A percentile compares a stretch with the other conserved stretches of the same genome.
Evolutionary conservation across 2,329 filamentous ascomycete species (phyloP).

Genomic region (Pseudopyricularia cyperi): DNA sequence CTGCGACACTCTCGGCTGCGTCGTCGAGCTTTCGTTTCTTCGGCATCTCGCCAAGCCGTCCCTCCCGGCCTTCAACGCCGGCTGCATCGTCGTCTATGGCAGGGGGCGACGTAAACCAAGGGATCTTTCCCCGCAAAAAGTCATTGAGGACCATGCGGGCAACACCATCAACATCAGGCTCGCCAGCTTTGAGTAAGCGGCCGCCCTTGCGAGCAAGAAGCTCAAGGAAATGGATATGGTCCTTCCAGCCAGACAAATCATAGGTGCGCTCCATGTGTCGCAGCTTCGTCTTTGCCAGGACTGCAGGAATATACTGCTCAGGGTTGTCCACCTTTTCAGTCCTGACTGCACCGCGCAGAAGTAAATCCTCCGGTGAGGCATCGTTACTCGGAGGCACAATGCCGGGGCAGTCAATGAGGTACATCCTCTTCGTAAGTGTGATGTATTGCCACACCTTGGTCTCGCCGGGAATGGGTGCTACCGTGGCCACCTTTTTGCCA

Average conservation of each 20-base stretch:
- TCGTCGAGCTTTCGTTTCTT: conserved; percentile 61
- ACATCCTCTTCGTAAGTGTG: conserved; percentile 50
- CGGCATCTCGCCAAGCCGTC: conserved; percentile 74
- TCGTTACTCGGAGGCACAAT: conserved; percentile 53
- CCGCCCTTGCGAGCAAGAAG: conserved; percentile 78
- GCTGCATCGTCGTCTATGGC: conserved; percentile 36
- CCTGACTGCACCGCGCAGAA: conserved; percentile 81
- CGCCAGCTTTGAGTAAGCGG: conserved; percentile 77
- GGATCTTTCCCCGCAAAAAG: conserved; percentile 87
- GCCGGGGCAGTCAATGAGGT: conserved; percentile 92
- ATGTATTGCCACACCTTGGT: conserved; percentile 99
- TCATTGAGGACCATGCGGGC: conserved; percentile 97
- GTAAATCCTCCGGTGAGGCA: conserved; percentile 73
- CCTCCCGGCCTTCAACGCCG: conserved; percentile 57
- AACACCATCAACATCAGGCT: conserved; percentile 86
- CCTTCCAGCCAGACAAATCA: conserved; percentile 66
- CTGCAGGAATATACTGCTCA: conserved; percentile 83
- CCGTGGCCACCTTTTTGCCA: conserved; percentile 87
- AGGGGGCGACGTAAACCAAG: conserved; percentile 86
- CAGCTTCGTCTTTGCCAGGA: conserved; percentile 67
- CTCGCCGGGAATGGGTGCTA: conserved; percentile 84
- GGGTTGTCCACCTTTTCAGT: conserved; percentile 96
- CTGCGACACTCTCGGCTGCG: conserved; percentile 25
- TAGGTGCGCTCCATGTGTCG: conserved; percentile 91
- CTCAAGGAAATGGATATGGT: conserved; percentile 74